Base-by-base conservation (phyloP, 2,329 filamentous ascomycete genomes). In the Lasiodiplodia hormozganensis region DNA sequence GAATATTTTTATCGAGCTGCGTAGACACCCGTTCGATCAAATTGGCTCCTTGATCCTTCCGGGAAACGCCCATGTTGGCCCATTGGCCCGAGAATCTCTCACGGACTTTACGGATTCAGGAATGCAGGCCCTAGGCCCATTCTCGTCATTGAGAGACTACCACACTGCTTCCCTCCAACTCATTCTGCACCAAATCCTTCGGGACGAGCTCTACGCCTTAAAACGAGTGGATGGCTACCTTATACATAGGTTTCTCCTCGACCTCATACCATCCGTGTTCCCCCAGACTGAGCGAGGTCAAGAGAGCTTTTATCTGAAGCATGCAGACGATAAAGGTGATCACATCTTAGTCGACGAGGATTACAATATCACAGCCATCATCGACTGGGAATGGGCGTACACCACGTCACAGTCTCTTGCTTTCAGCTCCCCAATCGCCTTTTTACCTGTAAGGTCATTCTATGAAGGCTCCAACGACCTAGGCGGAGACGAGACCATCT, bases 261-360 rank as follows among this genome's bases (percentile, higher is more conserved):
- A 84, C 54, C 70, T 77, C 18, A 53, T 75, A 28, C 69, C 70
- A 4, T 68, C 3, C 36, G 68, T 72, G 31, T 69, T 74, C 64
- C 68, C 51, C 58, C 36, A 70, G 74, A 8, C 8, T 25, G 31
- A 7, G 5, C 6, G n/a, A 10, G 23, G 16, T 28, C 23, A 56
- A 18, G 31, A 25, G 10, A 18, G 23, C 3, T 85, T 80, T 73
- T 85, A 81, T 68, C 73, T 86, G 10, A 85, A 83, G 70, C 79
- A 84, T 71, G 72, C 77, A n/a, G 80, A 84, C 68, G 83, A 85
- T 70, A 86, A 85, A 71, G 83, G 81, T 2, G 82, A 85, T 65
- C 82, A 85, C 58, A 79, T 86, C 16, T 74, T 86, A 0, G 79
- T 81, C 1, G 80, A 86, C 68, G 76, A 83, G 4, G 58, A 83